These are phyloP conservation scores for Poteriospumella lacustris DNA, from an alignment of 108 stramenopile genomes.

Conservation along the genomic window DNA sequence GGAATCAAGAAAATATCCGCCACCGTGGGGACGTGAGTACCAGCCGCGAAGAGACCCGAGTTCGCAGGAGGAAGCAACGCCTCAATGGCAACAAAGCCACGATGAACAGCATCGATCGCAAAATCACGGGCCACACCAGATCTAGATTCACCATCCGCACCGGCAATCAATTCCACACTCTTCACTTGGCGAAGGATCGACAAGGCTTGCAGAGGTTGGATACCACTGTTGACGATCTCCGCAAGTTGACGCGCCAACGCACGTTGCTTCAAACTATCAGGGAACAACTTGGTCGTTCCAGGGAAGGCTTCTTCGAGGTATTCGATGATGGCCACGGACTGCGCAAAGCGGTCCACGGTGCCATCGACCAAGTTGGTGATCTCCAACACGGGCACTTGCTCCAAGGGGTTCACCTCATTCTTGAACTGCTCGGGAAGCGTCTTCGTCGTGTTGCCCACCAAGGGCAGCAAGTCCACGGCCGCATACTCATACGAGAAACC, in stretches of 20 bases:
- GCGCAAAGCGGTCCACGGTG: slow-evolving; percentile 52
- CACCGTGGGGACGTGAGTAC: slow-evolving; percentile 61
- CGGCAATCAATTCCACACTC: slow-evolving; percentile 25
- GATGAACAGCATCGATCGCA: slow-evolving; percentile 44
- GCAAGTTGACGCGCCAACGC: slow-evolving; percentile 60
- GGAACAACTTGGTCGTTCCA: slow-evolving; percentile 35
- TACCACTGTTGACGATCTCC: slow-evolving; percentile 64
- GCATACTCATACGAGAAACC: slow-evolving; percentile 55
- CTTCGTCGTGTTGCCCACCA: background rate
- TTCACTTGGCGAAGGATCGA: slow-evolving; percentile 28
- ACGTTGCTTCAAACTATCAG: slow-evolving; percentile 47
- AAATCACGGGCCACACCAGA: slow-evolving; percentile 42
- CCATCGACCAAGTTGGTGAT: background rate
- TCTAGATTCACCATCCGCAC: slow-evolving; percentile 37
- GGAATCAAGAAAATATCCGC: slow-evolving; percentile 57
- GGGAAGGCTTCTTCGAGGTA: slow-evolving; percentile 66
- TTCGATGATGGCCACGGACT: slow-evolving; percentile 70
- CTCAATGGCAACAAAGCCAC: slow-evolving; percentile 57
- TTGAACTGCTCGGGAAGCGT: slow-evolving; percentile 54
- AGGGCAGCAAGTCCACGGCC: slow-evolving; percentile 45
- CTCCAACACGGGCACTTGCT: slow-evolving; percentile 63
- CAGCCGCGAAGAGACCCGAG: slow-evolving; percentile 54
- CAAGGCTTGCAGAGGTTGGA: slow-evolving; percentile 66
- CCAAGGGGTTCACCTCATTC: slow-evolving; percentile 52
- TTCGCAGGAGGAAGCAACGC: slow-evolving; percentile 34